Base-by-base conservation (phyloP, 2,329 filamentous ascomycete species). In the Zasmidium angulare region DNA sequence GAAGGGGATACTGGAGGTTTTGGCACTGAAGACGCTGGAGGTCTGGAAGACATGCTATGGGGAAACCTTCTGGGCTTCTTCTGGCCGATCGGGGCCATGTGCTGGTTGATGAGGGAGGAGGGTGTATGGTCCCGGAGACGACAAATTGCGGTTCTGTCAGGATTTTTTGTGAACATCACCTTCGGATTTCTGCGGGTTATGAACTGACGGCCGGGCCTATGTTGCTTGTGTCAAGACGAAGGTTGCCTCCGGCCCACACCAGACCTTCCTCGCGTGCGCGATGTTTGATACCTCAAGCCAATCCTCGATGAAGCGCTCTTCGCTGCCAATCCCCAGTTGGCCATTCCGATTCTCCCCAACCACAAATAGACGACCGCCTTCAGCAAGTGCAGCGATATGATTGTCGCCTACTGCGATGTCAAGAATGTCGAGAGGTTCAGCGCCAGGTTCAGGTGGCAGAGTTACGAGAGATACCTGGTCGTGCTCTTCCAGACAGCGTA, bases 11-110 rank as follows among this genome's bases (percentile, higher is more conserved):
- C 75, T 49, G 73, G 74, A 21, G 79, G 81, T 2, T 81, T 82
- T 40, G 81, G 80, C 23, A 79, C 84, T 56, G 77, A 81, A 49
- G 80, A 81, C 50, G 85, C 83, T 0, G 86, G 84, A 0, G 83
- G 89, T 11, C 78, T 96, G 48, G 93, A 98, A 70, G 88, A 96
- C 69, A 85, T 97, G 79, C 81, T 98, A 59, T 90, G 88, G 77
- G 95, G 93, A 3, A 91, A 95, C 74, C 79, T 96, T 60, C 90
- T 95, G 69, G 95, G 95, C 0, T 99, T 98, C 79, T 89, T 99
- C 74, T 98, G 93, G 86, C 95, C 95, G 2, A 76, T 98, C 10
- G 93, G 91, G 0, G 92, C 90, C 69, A 79, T 93, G 58, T 86
- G 89, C 54, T 97, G 93, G 91, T 79, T 96, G 52, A 83, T 93